phyloP scores from a whole-genome alignment of 2,329 filamentous ascomycete genomes.

The Exophiala sp. region DNA sequence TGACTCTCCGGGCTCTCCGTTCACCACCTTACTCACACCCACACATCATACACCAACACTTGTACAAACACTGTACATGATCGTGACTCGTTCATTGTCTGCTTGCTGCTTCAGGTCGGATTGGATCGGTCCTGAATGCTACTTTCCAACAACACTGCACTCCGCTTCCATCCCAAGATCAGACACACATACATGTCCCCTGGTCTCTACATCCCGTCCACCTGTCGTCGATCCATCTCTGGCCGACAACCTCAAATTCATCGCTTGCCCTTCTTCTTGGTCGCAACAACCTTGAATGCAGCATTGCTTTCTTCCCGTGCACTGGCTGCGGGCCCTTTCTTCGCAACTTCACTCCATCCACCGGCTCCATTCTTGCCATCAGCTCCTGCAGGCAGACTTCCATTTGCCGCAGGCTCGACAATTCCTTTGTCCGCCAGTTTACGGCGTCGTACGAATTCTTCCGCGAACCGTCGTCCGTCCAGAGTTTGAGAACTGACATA shows the following conservation, averaged over 20 bases:
- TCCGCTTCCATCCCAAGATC: too few species aligned
- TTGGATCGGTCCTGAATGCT: too few species aligned
- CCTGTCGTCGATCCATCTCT: too few species aligned
- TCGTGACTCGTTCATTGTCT: too few species aligned
- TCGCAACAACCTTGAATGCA: constrained; percentile 79
- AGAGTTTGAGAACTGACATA: constrained; percentile 83
- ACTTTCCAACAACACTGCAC: too few species aligned
- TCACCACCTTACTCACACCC: too few species aligned
- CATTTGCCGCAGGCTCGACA: constrained; percentile 57
- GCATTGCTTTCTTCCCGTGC: constrained; percentile 45
- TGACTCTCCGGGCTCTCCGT: too few species aligned
- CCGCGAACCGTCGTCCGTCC: constrained; percentile 85
- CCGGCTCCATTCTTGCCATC: constrained; percentile 50
- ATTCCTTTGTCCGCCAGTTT: constrained; percentile 90
- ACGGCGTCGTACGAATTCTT: constrained; percentile 89
- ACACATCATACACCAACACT: too few species aligned
- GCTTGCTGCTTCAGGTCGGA: too few species aligned
- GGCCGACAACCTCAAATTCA: constrained; percentile 1
- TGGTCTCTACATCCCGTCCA: too few species aligned
- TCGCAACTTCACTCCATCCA: constrained; percentile 95
- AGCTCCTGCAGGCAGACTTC: constrained; percentile 37
- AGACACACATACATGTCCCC: too few species aligned
- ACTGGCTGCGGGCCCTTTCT: constrained; percentile 63
- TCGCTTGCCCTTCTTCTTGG: constrained; percentile 83
- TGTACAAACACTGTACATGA: too few species aligned